These are phyloP conservation scores for Calonectria crousiana DNA, from an alignment of 2,329 filamentous ascomycete genomes.

Conservation along the genomic window DNA sequence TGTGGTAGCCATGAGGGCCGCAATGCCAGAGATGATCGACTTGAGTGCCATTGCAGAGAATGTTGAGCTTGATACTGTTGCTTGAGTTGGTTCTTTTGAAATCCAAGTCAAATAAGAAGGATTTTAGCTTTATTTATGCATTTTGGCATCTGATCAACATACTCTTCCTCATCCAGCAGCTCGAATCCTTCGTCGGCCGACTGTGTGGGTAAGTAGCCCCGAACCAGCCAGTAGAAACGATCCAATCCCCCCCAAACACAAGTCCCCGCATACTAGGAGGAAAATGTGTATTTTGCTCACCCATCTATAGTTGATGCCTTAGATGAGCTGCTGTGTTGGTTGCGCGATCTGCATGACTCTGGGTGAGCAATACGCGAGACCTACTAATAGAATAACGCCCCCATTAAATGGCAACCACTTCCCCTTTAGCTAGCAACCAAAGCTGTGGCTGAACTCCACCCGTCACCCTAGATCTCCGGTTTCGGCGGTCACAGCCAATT, in stretches of 20 bases:
- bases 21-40: not conserved
- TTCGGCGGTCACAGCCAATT: not conserved
- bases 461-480: not conserved
- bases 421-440: not conserved
- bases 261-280: not conserved
- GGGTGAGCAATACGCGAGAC: too few species aligned
- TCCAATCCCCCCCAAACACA: not conserved
- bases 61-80: too few species aligned
- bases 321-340: too few species aligned
- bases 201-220: not conserved
- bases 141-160: not conserved
- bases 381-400: too few species aligned
- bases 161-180: not conserved
- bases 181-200: not conserved
- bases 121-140: not conserved
- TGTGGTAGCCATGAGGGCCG: not conserved
- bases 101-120: not conserved
- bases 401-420: not conserved
- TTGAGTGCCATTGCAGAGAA: not conserved
- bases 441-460: not conserved
- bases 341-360: too few species aligned
- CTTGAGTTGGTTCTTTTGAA: not conserved
- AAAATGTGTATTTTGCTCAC: too few species aligned
- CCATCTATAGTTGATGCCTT: too few species aligned
- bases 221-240: not conserved